Evolutionary conservation across 495 filamentous ascomycete genomes (phyloP), one percentile per base, ranked within the genome.

Genomic region (Podospora conica): DNA sequence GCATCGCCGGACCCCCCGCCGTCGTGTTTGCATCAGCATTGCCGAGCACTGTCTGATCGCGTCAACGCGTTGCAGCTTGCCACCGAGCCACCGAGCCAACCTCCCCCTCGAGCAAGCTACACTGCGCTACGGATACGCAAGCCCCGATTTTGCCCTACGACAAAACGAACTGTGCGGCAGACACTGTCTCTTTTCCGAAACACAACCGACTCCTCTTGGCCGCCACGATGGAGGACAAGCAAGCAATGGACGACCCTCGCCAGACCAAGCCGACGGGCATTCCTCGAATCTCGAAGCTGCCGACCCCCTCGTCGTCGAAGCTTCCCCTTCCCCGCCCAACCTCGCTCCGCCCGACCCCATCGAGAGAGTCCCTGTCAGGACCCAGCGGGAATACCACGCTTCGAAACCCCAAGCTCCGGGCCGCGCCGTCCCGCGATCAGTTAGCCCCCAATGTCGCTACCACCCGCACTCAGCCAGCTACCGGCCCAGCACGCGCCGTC

Each of bases 371-470:
- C 66, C 63, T 78, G 21, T 28, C 60, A 3, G 18, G 58, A 21
- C 24, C 33, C 1, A 60, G 55, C 18, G 63, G 59, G 8, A 48
- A 15, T 24, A 61, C 66, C 9, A 70, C 68, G 27, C 18, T 74
- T 28, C 78, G 75, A 63, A 78, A 77, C 65, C 77, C 79, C 11
- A 78, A 77, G 54, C 66, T 83, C 9, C 78, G 81, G 28, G 28
- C 80, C 2, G 54, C 78, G 5, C 63, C 78, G 40, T 83, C 81
- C 9, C 76, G 72, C 62, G 80, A 82, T 63, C 79, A 76, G 57
- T 63, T 83, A 20, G 68, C 70, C 21, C 58, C 75, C 11, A 70
- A 20, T 66, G 54, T 25, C 55, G 15, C 59, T 40, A n/a, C 68
- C 10, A 58, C 22, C 25, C 68, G 70, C 12, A 22, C 59, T 12